A percentile compares a stretch with the other conserved stretches of the same genome.
Conservation (phyloP, 768 basidiomycete genomes). For the Kwoniella sp. region DNA sequence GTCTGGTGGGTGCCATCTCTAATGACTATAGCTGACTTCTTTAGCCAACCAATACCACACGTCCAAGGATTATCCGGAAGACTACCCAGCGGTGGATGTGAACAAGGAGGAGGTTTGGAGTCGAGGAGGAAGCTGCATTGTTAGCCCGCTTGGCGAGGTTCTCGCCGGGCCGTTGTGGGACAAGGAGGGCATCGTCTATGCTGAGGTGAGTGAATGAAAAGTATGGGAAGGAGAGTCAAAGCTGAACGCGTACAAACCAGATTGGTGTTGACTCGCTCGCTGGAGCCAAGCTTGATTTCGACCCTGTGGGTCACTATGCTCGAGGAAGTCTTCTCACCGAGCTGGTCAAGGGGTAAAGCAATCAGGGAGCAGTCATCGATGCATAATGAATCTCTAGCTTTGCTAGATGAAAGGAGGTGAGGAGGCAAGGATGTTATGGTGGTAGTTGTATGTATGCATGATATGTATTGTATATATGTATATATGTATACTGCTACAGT, state of each 20-base stretch:
- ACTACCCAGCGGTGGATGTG: conserved; percentile 28
- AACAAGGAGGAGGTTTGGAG: conserved; percentile 22
- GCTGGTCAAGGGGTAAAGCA: conserved; percentile 15
- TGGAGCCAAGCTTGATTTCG: conserved; percentile 38
- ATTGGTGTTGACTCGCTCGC: conserved; percentile 28
- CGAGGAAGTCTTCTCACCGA: conserved; percentile 26
- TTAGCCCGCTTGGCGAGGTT: conserved; percentile 38
- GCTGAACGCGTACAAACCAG: conserved; percentile 9
- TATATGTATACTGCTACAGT: no score
- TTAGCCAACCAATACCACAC: conserved; percentile 38
- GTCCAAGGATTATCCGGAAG: conserved; percentile 27
- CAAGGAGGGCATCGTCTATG: conserved; percentile 35
- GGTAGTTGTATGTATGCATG: no score
- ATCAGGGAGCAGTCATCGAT: no score
- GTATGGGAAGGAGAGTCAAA: neutral
- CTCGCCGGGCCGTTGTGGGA: conserved; percentile 42
- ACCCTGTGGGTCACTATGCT: conserved; percentile 34
- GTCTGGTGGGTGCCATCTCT: neutral
- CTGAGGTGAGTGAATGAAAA: conserved; percentile 21
- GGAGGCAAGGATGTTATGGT: no score
- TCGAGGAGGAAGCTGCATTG: conserved; percentile 36
- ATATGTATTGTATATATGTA: no score
- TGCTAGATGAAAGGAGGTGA: no score
- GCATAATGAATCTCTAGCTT: no score
- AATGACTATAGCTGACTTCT: neutral